Conservation (phyloP, 352 stramenopile genomes). For the Globisporangium megalacanthum region DNA sequence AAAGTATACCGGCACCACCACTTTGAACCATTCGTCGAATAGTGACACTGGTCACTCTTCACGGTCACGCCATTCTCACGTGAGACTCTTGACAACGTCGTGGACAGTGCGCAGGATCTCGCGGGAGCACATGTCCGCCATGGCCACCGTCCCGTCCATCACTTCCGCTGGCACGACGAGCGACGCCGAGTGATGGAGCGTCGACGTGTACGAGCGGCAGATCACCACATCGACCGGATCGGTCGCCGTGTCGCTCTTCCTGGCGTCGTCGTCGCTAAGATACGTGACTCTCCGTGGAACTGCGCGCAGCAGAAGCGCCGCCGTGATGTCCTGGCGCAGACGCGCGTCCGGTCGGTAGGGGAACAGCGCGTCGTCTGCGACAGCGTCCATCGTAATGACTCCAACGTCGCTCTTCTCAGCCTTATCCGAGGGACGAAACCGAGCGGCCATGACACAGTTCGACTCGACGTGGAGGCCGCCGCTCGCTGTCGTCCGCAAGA, state of each 20-base stretch:
- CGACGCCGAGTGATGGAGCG: constrained; percentile 6
- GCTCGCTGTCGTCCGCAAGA: constrained; percentile 6
- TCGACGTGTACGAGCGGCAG: constrained; percentile 7
- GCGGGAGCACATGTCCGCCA: constrained; percentile 14
- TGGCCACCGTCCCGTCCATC: constrained; percentile 3
- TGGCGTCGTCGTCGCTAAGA: neutral
- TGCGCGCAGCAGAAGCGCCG: neutral
- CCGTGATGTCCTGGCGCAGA: constrained; percentile 13
- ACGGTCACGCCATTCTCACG: too few species aligned
- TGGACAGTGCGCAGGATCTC: constrained; percentile 15
- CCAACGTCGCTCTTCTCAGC: neutral
- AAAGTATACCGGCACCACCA: too few species aligned
- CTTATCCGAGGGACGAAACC: constrained; percentile 1
- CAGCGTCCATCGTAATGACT: constrained; percentile 9
- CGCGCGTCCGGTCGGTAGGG: constrained; percentile 9
- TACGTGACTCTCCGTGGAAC: neutral
- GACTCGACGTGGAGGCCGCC: constrained; percentile 10
- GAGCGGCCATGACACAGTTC: constrained; percentile 7
- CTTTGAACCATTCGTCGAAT: too few species aligned
- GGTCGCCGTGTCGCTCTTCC: neutral
- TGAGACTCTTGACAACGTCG: constrained; percentile 5
- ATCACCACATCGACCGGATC: constrained; percentile 6
- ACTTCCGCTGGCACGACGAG: constrained; percentile 3
- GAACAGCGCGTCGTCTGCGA: constrained; percentile 14
- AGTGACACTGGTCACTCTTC: too few species aligned